A percentile compares a stretch with the other conserved stretches of the same genome.
Evolutionary conservation across 2,329 filamentous ascomycete species (phyloP).

Genomic region (Aureobasidium sp.): DNA sequence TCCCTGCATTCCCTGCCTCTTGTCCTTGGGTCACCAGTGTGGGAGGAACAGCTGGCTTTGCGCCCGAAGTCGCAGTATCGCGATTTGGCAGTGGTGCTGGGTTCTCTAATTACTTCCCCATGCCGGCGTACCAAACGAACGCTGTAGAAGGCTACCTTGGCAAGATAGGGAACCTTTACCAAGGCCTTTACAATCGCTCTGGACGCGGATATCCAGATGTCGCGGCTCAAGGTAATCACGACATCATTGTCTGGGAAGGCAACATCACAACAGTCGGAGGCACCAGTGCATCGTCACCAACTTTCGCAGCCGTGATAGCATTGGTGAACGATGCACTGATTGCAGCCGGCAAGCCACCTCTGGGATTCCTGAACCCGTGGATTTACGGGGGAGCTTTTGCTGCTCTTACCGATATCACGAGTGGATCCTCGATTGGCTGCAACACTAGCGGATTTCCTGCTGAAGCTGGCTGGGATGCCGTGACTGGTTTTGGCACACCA

Average conservation of each 20-base stretch:
- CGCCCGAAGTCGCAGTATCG: slow-evolving; percentile 36
- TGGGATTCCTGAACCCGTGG: slow-evolving; percentile 56
- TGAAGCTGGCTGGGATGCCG: slow-evolving; percentile 26
- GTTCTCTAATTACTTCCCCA: slow-evolving; percentile 28
- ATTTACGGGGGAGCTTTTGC: slow-evolving; percentile 43
- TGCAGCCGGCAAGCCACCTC: slow-evolving; percentile 37
- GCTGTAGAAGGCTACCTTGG: slow-evolving; percentile 32
- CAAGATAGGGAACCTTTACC: slow-evolving; percentile 31
- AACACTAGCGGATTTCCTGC: slow-evolving; percentile 28
- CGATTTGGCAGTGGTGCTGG: slow-evolving; percentile 37
- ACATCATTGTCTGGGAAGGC: slow-evolving; percentile 36
- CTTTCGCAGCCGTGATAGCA: slow-evolving; percentile 50
- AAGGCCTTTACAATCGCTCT: slow-evolving; percentile 35
- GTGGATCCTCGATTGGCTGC: slow-evolving; percentile 32
- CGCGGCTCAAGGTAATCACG: slow-evolving; percentile 44
- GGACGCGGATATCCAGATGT: slow-evolving; percentile 41
- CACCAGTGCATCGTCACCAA: slow-evolving; percentile 49
- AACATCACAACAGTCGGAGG: slow-evolving; percentile 42
- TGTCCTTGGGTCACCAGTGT: slow-evolving; percentile 41
- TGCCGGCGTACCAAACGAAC: slow-evolving; percentile 27
- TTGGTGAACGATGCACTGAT: slow-evolving; percentile 55
- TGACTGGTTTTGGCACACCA: slow-evolving; percentile 27
- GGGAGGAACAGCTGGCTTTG: slow-evolving; percentile 35
- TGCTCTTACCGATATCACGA: slow-evolving; percentile 42
- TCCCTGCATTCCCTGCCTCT: slow-evolving; percentile 38